Conservation (phyloP, 1,284 basidiomycete genomes). For the Heterobasidion annosum region DNA sequence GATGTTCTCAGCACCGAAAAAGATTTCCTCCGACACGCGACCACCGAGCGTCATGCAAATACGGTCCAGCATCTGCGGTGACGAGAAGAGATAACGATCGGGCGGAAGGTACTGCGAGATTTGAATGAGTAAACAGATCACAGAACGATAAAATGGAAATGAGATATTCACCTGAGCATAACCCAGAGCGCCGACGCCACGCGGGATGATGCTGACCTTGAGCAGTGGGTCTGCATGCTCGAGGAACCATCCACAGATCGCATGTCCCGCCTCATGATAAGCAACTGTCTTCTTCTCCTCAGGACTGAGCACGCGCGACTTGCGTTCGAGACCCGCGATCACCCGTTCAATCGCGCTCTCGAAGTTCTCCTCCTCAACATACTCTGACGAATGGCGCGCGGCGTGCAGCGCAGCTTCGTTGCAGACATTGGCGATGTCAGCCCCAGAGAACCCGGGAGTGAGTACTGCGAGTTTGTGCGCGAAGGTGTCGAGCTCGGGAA, state of each 20-base stretch:
- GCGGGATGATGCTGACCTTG: constrained; percentile 98
- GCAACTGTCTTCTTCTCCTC: constrained; percentile 99
- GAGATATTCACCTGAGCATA: constrained; percentile 74
- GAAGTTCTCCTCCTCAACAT: constrained; percentile 82
- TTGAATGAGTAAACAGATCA: constrained; percentile 1
- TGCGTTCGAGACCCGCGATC: constrained; percentile 94
- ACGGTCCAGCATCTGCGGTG: constrained; percentile 89
- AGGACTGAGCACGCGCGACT: constrained; percentile 86
- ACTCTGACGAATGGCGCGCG: constrained; percentile 77
- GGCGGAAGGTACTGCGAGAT: constrained; percentile 78
- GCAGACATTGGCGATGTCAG: constrained; percentile 98
- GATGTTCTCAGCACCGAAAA: constrained; percentile 89
- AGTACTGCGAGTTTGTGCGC: constrained; percentile 92
- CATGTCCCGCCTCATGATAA: constrained; percentile 98
- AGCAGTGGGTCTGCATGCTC: constrained; percentile 95
- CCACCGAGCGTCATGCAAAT: constrained; percentile 99
- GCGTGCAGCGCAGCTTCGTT: constrained; percentile 97
- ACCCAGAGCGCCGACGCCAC: constrained; percentile 92
- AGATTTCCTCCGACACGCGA: constrained; percentile 96
- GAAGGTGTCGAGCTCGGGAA: constrained; percentile 54
- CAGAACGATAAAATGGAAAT: constrained; percentile 3
- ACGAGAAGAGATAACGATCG: constrained; percentile 93
- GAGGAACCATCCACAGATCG: constrained; percentile 96
- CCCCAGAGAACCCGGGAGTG: constrained; percentile 97
- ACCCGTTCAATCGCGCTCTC: constrained; percentile 98